Evolutionary conservation across 305 asterid genomes (phyloP).

Genomic region (Salvia sclarea): DNA sequence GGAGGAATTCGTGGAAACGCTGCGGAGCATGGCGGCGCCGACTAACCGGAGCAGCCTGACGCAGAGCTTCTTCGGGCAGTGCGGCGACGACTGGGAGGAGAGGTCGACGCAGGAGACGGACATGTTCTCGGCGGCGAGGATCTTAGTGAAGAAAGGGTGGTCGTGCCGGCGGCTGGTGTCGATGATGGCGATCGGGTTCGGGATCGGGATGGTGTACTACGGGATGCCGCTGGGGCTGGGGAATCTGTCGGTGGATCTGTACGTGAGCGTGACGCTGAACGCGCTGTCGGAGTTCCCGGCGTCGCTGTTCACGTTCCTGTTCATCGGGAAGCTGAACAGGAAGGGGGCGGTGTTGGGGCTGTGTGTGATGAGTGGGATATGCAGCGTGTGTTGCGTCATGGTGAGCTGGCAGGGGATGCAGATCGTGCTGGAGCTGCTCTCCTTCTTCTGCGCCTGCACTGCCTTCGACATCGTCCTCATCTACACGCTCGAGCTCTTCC

Average conservation of each 20-base stretch:
- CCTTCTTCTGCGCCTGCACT: constrained; percentile 47
- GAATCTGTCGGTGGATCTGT: constrained; percentile 42
- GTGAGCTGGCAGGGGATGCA: constrained; percentile 35
- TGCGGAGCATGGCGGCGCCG: constrained; percentile 42
- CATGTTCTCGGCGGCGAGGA: constrained; percentile 40
- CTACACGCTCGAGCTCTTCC: constrained; percentile 52
- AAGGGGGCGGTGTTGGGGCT: constrained; percentile 42
- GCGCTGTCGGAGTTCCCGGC: constrained; percentile 55
- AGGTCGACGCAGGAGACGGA: constrained; percentile 24
- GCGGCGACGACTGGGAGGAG: constrained; percentile 27
- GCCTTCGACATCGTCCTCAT: constrained; percentile 42
- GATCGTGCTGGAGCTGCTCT: constrained; percentile 42
- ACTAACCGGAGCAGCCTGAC: constrained; percentile 35
- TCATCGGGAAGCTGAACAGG: constrained; percentile 44
- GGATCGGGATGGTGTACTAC: constrained; percentile 56
- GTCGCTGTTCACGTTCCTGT: constrained; percentile 32
- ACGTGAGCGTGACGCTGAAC: constrained; percentile 49
- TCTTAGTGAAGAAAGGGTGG: constrained; percentile 37
- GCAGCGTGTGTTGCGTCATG: constrained; percentile 46
- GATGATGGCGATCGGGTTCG: constrained; percentile 45
- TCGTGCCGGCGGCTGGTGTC: constrained; percentile 41
- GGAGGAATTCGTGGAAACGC: constrained; percentile 45
- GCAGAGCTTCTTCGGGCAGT: constrained; percentile 40
- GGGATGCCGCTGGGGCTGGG: constrained; percentile 69
- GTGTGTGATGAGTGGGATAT: constrained; percentile 41